Base-by-base conservation (phyloP, 129 eudicot species). In the Flaveria brownii region DNA sequence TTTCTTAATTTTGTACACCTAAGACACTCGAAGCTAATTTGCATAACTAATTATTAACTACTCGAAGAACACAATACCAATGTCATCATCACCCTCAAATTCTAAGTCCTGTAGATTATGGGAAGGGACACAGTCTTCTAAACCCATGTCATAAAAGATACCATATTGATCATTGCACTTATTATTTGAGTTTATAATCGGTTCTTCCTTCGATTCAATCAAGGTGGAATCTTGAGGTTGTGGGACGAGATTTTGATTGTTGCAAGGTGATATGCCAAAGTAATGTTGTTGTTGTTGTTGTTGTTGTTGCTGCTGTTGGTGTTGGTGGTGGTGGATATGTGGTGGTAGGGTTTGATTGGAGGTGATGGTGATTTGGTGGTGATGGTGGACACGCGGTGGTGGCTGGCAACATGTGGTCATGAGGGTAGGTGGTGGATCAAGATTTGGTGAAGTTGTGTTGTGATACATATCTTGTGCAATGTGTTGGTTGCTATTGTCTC, bases 131-230 rank as follows among this genome's bases (percentile, higher is more conserved):
- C 26, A 82, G 68, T 79, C 85, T 78, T 82, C 89, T 11, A 88
- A 76, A 0, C 70, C 77, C 80, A 82, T 57, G 61, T 87, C 90
- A 42, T 82, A 86, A 20, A 87, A 72, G 82, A 86, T 86, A 62
- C 86, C 96, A n/a, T 78, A 87, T 0, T 73, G 79, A 70, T 92
- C 96, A 30, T 73, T 84, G 9, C 79, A 78, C 73, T 81, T 86
- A 11, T 68, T 68, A 54, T 72, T 81, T 2, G 88, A 33, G 30
- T 55, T 83, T 15, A 83, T 56, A 10, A 81, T 64, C 43, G 75
- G 45, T 65, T 76, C 78, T 6, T 49, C 50, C 6, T 22, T 46
- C 14, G 63, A 26, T 52, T 76, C 78, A 42, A 22, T 61, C 59
- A 77, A 6, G 50, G 28, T 67, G 22, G 74, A 61, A 16, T 72